Evolutionary conservation across 805 yeast species (phyloP).

Genomic region (Candida vaughaniae): DNA sequence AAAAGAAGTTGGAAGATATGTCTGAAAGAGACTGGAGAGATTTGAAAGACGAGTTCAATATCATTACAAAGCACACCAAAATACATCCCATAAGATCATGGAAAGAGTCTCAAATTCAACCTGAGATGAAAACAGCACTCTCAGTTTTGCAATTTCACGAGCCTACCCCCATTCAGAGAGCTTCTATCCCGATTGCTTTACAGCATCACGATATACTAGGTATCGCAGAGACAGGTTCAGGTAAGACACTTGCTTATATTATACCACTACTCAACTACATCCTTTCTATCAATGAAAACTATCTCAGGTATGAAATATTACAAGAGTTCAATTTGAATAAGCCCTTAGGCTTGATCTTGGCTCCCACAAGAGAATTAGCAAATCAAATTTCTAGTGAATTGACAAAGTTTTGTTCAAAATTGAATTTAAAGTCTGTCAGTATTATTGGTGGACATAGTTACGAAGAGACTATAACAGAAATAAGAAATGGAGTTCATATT

Average conservation of each 20-base stretch:
- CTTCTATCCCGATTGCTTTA: conserved; percentile 73
- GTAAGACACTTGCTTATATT: conserved; percentile 83
- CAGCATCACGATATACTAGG: conserved; percentile 70
- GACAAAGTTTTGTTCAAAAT: conserved; percentile 41
- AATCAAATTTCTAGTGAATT: conserved; percentile 78
- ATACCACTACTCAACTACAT: conserved; percentile 68
- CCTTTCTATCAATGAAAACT: conserved; percentile 30
- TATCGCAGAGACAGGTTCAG: conserved; percentile 96
- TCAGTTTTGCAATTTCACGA: conserved; percentile 46
- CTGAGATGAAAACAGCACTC: conserved; percentile 27
- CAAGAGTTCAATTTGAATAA: conserved; percentile 51
- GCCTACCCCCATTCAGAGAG: conserved; percentile 92
- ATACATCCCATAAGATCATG: conserved; percentile 70
- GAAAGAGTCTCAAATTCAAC: conserved; percentile 53
- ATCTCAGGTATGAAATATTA: conserved; percentile 37
- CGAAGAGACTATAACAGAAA: conserved; percentile 62
- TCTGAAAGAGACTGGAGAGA: conserved; percentile 86
- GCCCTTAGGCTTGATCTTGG: conserved; percentile 77
- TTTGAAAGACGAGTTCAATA: conserved; percentile 72
- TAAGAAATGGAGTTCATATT: conserved; percentile 60
- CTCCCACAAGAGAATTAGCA: conserved; percentile 94
- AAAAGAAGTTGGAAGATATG: conserved; percentile 66
- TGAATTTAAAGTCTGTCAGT: conserved; percentile 52
- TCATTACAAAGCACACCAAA: conserved; percentile 53
- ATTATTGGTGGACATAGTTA: conserved; percentile 90